Evolutionary conservation across 345 rosid species (phyloP).

Genomic region (Rhodamnia argentea): DNA sequence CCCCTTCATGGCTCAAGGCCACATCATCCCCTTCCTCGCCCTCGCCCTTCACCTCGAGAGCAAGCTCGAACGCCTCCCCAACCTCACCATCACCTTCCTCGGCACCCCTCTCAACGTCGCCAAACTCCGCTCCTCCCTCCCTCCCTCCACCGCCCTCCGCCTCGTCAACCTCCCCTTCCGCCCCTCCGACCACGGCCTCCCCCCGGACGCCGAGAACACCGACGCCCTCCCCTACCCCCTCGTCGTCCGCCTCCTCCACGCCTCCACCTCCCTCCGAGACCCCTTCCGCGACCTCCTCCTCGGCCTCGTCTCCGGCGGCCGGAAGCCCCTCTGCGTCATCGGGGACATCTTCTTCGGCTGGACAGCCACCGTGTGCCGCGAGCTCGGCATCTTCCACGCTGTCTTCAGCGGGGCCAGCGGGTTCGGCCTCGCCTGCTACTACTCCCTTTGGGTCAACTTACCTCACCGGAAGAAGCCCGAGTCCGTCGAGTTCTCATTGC

Average conservation of each 20-base stretch:
- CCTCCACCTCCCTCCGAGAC: constrained; percentile 39
- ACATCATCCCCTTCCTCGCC: constrained; percentile 63
- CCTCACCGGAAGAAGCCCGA: constrained; percentile 19
- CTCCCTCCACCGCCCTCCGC: constrained; percentile 34
- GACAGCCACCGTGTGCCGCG: constrained; percentile 41
- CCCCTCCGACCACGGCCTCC: constrained; percentile 62
- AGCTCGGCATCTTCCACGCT: constrained; percentile 38
- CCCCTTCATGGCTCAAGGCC: constrained; percentile 86
- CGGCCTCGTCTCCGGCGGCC: not conserved
- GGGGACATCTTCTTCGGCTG: constrained; percentile 60
- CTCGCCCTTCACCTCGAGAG: constrained; percentile 48
- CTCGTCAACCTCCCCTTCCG: constrained; percentile 53
- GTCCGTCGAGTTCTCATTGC: constrained; percentile 26
- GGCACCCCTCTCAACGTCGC: constrained; percentile 56
- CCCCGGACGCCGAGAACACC: constrained; percentile 52
- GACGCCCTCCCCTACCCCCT: constrained; percentile 57
- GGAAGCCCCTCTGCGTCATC: constrained; percentile 28
- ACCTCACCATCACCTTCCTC: constrained; percentile 24
- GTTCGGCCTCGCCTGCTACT: constrained; percentile 49
- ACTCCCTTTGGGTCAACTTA: constrained; percentile 41
- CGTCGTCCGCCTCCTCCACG: constrained; percentile 38
- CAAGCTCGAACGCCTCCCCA: not conserved
- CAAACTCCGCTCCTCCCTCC: constrained; percentile 37
- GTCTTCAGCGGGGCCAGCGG: constrained; percentile 38
- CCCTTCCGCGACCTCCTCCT: constrained; percentile 28